phyloP scores from a whole-genome alignment of 345 rosid species.

The Clausena lansium region DNA sequence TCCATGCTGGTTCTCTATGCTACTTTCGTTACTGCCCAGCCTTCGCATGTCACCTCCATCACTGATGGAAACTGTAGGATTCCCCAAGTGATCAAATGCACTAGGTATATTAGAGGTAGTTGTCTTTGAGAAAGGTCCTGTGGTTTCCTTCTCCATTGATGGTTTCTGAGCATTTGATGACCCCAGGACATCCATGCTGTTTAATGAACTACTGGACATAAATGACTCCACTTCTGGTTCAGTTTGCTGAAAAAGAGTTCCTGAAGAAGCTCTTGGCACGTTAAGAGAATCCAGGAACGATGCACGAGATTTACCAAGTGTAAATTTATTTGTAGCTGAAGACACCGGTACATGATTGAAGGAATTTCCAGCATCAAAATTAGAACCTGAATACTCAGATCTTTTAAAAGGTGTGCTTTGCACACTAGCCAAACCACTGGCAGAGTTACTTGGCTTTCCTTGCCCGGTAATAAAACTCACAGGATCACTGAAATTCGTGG shows the following conservation, averaged over 20 bases:
- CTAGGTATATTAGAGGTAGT: constrained; percentile 28
- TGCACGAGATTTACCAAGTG: constrained; percentile 64
- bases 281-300: constrained; percentile 91
- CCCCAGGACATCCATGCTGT: constrained; percentile 34
- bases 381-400: constrained; percentile 45
- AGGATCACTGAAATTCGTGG: constrained; percentile 24
- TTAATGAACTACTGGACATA: constrained; percentile 31
- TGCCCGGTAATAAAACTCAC: constrained; percentile 28
- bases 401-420: constrained; percentile 30
- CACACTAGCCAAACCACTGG: constrained; percentile 33
- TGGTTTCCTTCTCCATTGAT: constrained; percentile 30
- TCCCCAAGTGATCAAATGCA: constrained; percentile 30
- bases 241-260: constrained; percentile 36
- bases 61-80: constrained; percentile 31
- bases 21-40: constrained; percentile 30
- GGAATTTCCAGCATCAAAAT: constrained; percentile 45
- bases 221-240: constrained; percentile 34
- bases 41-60: constrained; percentile 31
- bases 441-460: constrained; percentile 44
- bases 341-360: constrained; percentile 28
- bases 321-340: constrained; percentile 48
- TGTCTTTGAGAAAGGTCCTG: constrained; percentile 33
- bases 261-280: constrained; percentile 51
- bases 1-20: constrained; percentile 35
- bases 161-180: constrained; percentile 36